phyloP scores from a whole-genome alignment of 495 filamentous ascomycete species.

The Lasiosphaeria hispida region DNA sequence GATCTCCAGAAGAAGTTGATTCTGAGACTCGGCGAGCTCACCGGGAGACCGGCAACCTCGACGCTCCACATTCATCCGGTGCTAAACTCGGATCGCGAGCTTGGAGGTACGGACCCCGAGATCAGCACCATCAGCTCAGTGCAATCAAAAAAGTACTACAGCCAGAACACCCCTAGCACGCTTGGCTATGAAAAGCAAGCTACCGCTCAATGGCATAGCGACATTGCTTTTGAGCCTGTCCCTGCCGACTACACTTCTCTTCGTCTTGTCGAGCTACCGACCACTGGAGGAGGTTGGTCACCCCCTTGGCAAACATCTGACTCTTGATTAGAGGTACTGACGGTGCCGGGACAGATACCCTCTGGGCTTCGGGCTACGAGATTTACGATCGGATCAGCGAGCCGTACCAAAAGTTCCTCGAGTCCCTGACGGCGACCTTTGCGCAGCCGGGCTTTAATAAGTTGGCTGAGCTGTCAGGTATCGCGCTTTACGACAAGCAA shows the following conservation, averaged over 20 bases:
- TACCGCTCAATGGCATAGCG: constrained; percentile 57
- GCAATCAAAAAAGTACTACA: constrained; percentile 56
- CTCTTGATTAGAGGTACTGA: not conserved
- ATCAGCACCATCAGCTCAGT: constrained; percentile 68
- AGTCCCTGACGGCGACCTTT: constrained; percentile 63
- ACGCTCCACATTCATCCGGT: constrained; percentile 71
- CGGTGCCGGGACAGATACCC: constrained; percentile 23
- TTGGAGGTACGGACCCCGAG: constrained; percentile 61
- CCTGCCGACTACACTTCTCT: constrained; percentile 64
- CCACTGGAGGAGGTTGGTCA: constrained; percentile 61
- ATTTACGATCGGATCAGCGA: constrained; percentile 68
- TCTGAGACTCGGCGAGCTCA: constrained; percentile 59
- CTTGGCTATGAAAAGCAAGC: constrained; percentile 37
- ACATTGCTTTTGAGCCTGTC: constrained; percentile 64
- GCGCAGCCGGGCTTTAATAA: constrained; percentile 57
- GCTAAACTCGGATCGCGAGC: constrained; percentile 57
- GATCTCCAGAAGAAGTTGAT: constrained; percentile 59
- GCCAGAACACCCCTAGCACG: constrained; percentile 13
- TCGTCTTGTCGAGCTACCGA: constrained; percentile 57
- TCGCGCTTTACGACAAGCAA: constrained; percentile 54
- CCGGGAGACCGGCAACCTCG: constrained; percentile 61
- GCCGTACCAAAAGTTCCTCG: constrained; percentile 65
- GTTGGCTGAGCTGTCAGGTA: constrained; percentile 50
- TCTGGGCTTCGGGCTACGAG: constrained; percentile 73
- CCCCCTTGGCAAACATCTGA: not conserved